Evolutionary conservation across 768 basidiomycete species (phyloP).

Genomic region (Amanita muscaria): DNA sequence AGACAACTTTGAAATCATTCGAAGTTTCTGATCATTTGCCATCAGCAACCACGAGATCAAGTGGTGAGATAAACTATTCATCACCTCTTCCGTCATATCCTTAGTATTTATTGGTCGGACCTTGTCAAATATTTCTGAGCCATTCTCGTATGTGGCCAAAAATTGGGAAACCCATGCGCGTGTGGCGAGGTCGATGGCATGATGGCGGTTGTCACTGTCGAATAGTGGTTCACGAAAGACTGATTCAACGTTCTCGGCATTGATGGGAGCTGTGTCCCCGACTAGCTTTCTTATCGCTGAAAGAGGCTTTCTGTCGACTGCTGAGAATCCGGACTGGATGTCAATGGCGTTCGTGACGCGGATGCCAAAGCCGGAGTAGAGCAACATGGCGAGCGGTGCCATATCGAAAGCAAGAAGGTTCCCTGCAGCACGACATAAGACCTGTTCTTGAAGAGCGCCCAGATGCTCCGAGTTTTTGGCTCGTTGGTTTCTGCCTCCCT

Average conservation of each 20-base stretch:
- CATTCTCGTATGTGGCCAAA: slow-evolving; percentile 32
- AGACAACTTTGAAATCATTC: slow-evolving; percentile 36
- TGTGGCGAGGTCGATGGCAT: slow-evolving; percentile 28
- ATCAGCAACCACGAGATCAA: neutral
- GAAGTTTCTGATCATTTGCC: slow-evolving; percentile 22
- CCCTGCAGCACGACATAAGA: slow-evolving; percentile 37
- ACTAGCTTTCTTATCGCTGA: slow-evolving; percentile 33
- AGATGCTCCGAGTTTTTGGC: slow-evolving; percentile 8
- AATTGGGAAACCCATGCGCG: slow-evolving; percentile 46
- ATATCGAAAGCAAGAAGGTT: slow-evolving; percentile 49
- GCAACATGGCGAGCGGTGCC: slow-evolving; percentile 37
- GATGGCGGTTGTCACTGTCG: slow-evolving; percentile 22
- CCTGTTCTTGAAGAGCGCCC: slow-evolving; percentile 26
- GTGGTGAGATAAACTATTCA: slow-evolving; percentile 11
- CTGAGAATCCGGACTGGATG: slow-evolving; percentile 43
- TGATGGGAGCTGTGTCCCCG: slow-evolving; percentile 28
- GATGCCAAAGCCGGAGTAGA: slow-evolving; percentile 34
- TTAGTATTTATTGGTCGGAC: slow-evolving; percentile 37
- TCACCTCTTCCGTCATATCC: slow-evolving; percentile 26
- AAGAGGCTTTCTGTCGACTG: slow-evolving; percentile 30
- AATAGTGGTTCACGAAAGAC: slow-evolving; percentile 31
- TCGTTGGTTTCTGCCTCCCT: slow-evolving; percentile 12
- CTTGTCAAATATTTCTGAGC: slow-evolving; percentile 32
- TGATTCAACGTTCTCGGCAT: slow-evolving; percentile 25
- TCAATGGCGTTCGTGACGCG: slow-evolving; percentile 44